Conservation (phyloP, 306 rosid genomes). For the Vigna mungo region DNA sequence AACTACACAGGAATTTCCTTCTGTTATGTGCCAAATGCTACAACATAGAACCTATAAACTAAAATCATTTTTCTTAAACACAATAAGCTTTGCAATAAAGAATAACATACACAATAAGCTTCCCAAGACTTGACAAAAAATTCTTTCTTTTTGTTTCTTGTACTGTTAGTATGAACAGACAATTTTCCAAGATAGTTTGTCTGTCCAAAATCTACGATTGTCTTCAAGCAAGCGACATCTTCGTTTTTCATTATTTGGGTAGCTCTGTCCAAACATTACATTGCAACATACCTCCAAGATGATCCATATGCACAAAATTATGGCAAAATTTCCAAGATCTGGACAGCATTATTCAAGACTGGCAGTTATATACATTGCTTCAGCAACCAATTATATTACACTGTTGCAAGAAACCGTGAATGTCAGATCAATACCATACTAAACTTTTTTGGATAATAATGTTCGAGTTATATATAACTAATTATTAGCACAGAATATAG, state of each 20-base stretch:
- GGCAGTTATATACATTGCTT: conserved; percentile 39
- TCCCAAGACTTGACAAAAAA: conserved; percentile 47
- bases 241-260: conserved; percentile 42
- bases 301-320: conserved; percentile 43
- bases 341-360: conserved; percentile 46
- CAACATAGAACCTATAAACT: conserved; percentile 42
- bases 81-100: conserved; percentile 39
- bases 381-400: conserved; percentile 51
- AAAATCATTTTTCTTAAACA: conserved; percentile 46
- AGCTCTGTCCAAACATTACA: conserved; percentile 42
- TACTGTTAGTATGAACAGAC: conserved; percentile 50
- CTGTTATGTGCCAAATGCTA: conserved; percentile 41
- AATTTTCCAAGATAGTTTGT: conserved; percentile 34
- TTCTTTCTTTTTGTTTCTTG: conserved; percentile 39
- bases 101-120: conserved; percentile 44
- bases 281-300: conserved; percentile 43
- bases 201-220: conserved; percentile 35
- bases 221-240: conserved; percentile 45
- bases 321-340: conserved; percentile 40
- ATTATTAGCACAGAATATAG: not conserved
- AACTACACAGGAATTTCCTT: conserved; percentile 38
- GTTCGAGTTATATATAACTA: not conserved
- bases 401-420: conserved; percentile 48
- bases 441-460: not conserved
- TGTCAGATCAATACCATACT: conserved; percentile 24